These are phyloP conservation scores for Alternaria sp. DNA, from an alignment of 2,329 filamentous ascomycete genomes.

Conservation along the genomic window DNA sequence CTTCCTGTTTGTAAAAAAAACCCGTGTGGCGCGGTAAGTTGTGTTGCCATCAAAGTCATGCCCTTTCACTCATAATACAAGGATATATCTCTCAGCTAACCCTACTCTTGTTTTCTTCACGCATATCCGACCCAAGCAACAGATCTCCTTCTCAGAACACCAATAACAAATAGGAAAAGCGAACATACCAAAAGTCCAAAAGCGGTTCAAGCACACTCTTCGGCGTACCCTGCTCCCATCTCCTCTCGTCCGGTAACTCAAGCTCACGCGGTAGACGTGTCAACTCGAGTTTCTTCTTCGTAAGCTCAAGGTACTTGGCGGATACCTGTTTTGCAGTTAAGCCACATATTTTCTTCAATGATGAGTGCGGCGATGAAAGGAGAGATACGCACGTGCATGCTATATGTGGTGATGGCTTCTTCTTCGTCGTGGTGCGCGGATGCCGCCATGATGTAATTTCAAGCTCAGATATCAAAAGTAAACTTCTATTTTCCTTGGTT, in stretches of 20 bases:
- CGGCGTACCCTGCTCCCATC: slow-evolving; percentile 65
- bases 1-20: background rate
- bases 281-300: slow-evolving; percentile 71
- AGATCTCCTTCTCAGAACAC: background rate
- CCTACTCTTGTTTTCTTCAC: too few species aligned
- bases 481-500: background rate
- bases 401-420: slow-evolving; percentile 41
- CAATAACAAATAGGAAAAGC: background rate
- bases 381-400: slow-evolving; percentile 44
- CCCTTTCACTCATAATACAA: background rate
- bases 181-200: slow-evolving; percentile 67
- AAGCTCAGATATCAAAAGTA: background rate
- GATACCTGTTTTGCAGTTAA: slow-evolving; percentile 62
- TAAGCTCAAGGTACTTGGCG: slow-evolving; percentile 71
- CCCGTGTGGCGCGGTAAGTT: background rate
- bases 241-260: slow-evolving; percentile 57
- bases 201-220: slow-evolving; percentile 70
- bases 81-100: background rate
- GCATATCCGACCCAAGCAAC: too few species aligned
- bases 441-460: slow-evolving; percentile 10
- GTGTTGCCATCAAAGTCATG: background rate
- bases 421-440: slow-evolving; percentile 23
- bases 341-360: background rate
- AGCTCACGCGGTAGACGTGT: slow-evolving; percentile 70
- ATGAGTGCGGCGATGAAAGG: background rate